phyloP scores from a whole-genome alignment of 129 eudicot species.

The Dittrichia graveolens region DNA sequence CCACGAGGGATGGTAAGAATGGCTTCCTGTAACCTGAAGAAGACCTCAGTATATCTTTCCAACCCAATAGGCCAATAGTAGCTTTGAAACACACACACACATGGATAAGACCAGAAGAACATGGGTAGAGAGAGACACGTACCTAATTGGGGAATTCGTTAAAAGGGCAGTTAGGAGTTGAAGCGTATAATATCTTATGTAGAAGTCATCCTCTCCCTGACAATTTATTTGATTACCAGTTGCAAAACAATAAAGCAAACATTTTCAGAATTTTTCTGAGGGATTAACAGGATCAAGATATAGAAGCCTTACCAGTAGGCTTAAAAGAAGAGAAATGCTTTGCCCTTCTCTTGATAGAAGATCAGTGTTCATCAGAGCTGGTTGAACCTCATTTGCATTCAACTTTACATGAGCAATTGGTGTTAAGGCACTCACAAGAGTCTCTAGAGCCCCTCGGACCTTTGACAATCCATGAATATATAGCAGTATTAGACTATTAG shows the following conservation, averaged over 20 bases:
- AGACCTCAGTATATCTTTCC: conserved; percentile 23
- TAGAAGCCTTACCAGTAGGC: conserved; percentile 69
- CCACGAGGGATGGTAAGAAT: conserved; percentile 92
- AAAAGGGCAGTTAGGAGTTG: conserved; percentile 90
- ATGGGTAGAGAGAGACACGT: conserved; percentile 17
- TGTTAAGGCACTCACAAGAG: conserved; percentile 84
- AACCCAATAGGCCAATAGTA: conserved; percentile 17
- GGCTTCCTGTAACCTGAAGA: conserved; percentile 93
- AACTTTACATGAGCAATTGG: conserved; percentile 78
- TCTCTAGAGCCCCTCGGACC: conserved; percentile 96
- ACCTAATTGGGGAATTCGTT: conserved; percentile 83
- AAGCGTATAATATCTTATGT: conserved; percentile 88
- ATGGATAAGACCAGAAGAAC: background rate
- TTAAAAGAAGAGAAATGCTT: conserved; percentile 81
- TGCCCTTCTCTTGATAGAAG: conserved; percentile 89
- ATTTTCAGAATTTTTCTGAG: conserved; percentile 5
- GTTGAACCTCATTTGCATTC: conserved; percentile 73
- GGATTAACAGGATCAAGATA: conserved; percentile 20
- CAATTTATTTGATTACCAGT: conserved; percentile 31
- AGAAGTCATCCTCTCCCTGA: conserved; percentile 96
- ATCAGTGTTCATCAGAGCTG: conserved; percentile 85
- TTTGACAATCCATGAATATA: conserved; percentile 40
- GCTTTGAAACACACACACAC: background rate
- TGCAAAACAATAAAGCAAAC: background rate
- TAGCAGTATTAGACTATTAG: conserved; percentile 25